Conservation (phyloP, 2,329 filamentous ascomycete genomes). For the Beauveria bassiana region DNA sequence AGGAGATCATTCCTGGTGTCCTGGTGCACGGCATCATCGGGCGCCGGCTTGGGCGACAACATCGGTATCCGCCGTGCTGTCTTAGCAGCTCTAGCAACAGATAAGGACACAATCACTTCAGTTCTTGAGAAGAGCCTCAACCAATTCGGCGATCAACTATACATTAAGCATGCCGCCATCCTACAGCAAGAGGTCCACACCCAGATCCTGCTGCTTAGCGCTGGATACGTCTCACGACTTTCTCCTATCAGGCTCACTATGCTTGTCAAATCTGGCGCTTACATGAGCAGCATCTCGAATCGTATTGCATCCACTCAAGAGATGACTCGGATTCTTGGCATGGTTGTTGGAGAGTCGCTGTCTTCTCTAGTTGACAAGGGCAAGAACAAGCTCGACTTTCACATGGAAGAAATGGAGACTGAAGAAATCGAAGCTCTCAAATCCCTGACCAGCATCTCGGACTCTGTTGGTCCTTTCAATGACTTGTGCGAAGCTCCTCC, state of each 20-base stretch:
- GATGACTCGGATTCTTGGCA: slow-evolving; percentile 74
- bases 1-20: slow-evolving; percentile 48
- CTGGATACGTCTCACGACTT: slow-evolving; percentile 65
- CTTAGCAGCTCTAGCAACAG: slow-evolving; percentile 47
- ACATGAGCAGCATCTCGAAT: slow-evolving; percentile 77
- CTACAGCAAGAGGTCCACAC: slow-evolving; percentile 83
- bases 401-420: slow-evolving; percentile 68
- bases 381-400: slow-evolving; percentile 71
- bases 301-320: slow-evolving; percentile 69
- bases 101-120: slow-evolving; percentile 41
- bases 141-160: slow-evolving; percentile 78
- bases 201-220: slow-evolving; percentile 68
- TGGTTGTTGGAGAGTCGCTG: slow-evolving; percentile 72
- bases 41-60: slow-evolving; percentile 56
- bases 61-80: slow-evolving; percentile 61
- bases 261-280: slow-evolving; percentile 62
- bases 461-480: slow-evolving; percentile 53
- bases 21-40: slow-evolving; percentile 59
- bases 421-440: slow-evolving; percentile 72
- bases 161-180: slow-evolving; percentile 77
- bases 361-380: slow-evolving; percentile 57
- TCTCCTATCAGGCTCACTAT: slow-evolving; percentile 59
- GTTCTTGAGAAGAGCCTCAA: slow-evolving; percentile 61
- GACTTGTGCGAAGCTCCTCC: slow-evolving; percentile 31
- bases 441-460: slow-evolving; percentile 52